Evolutionary conservation across 768 basidiomycete genomes (phyloP), one percentile per base, ranked within the genome.

Genomic region (Boletus vinaceobasis): DNA sequence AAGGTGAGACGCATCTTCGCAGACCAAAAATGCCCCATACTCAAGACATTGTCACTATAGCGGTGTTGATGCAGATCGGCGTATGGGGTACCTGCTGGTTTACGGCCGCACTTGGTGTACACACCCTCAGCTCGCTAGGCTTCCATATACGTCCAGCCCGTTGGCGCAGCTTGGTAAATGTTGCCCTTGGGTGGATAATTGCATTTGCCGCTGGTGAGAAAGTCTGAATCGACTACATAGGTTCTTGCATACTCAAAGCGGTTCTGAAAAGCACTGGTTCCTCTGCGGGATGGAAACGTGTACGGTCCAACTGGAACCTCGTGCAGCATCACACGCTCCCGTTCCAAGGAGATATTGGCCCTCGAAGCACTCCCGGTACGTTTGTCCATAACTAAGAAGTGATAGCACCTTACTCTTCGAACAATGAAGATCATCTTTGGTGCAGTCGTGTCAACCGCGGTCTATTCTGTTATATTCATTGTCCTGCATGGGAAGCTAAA

Each of bases 81-180:
- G 79, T 83, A 58, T 80, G 82, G 67, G 73, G 80, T 2, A 77
- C 76, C 15, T 82, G 81, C 17, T 88, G 80, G 71, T 91, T 89
- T 67, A 85, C 81, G 3, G 75, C 79, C 10, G 75, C 77, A 6
- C 84, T 87, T 59, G 83, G 84, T 1, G 60, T 87, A 10, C 88
- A 90, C 66, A 82, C 84, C 0, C 86, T 88, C 74, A 79, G 75
- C 58, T 82, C 86, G 15, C 74, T 90, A 37, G 82, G 85, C 14
- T 71, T 90, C 50, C 77, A 75, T 42, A 74, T 74, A 56, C 78
- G 78, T 35, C 81, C 83, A 56, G 78, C 82, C 8, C 62, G 68
- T 14, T 74, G 81, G 67, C 70, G 81, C 31, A 82, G 77, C 55
- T 65, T 70, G 2, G 65, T 67, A 4, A 67, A 73, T 10, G 77